Evolutionary conservation across 805 yeast genomes (phyloP).

Genomic region (Diddensiella caesifluorescens): DNA sequence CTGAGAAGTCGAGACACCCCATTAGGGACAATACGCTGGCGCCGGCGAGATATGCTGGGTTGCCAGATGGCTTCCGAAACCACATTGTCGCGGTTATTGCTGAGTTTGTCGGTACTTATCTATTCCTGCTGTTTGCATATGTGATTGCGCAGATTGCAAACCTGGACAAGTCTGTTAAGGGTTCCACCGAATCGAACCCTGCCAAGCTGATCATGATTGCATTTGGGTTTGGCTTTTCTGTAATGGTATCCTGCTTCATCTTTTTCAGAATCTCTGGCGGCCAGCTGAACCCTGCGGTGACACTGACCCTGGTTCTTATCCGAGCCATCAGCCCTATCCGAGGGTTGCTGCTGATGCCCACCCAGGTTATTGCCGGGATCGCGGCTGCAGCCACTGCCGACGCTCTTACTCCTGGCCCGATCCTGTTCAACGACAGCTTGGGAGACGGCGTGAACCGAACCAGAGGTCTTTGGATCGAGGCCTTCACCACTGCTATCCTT

Average conservation of each 20-base stretch:
- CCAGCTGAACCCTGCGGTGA: constrained; percentile 85
- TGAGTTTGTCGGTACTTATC: constrained; percentile 82
- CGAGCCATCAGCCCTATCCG: constrained; percentile 70
- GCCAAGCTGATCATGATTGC: constrained; percentile 72
- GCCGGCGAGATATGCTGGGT: constrained; percentile 26
- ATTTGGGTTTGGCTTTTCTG: constrained; percentile 82
- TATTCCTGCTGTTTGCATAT: constrained; percentile 76
- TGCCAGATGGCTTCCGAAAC: constrained; percentile 46
- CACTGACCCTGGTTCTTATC: constrained; percentile 64
- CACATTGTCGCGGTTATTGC: constrained; percentile 66
- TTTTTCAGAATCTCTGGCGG: constrained; percentile 81
- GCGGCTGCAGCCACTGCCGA: constrained; percentile 87
- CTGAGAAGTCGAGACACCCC: constrained; percentile 1
- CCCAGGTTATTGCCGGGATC: constrained; percentile 82
- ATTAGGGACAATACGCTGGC: constrained; percentile 3
- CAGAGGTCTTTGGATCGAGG: constrained; percentile 77
- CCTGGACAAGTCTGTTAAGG: constrained; percentile 38
- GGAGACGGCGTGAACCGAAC: constrained; percentile 68
- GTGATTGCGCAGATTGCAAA: constrained; percentile 82
- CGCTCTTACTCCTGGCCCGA: constrained; percentile 78
- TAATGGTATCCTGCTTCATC: constrained; percentile 64
- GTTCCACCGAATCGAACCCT: constrained; percentile 48
- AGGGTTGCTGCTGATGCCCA: constrained; percentile 55
- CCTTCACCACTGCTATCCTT: constrained; percentile 68
- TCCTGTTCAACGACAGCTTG: constrained; percentile 63